These are phyloP conservation scores for Aspergillus carlsbadensis DNA, from an alignment of 495 filamentous ascomycete genomes.

Conservation along the genomic window DNA sequence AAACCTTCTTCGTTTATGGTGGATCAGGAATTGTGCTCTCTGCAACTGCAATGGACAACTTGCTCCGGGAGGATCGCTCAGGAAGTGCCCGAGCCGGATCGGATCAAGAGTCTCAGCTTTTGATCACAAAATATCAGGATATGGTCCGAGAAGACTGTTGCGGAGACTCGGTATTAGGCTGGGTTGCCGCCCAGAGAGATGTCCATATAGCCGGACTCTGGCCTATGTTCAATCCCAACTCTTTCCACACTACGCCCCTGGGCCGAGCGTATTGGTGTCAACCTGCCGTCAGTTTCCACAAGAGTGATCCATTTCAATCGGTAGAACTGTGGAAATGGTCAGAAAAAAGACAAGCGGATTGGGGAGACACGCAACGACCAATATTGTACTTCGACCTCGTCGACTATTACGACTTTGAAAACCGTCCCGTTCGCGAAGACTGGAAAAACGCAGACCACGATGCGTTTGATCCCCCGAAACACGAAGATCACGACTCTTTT, in stretches of 20 bases:
- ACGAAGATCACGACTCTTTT: constrained; percentile 24
- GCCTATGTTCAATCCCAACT: constrained; percentile 52
- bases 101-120: constrained; percentile 23
- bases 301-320: constrained; percentile 28
- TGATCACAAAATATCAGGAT: constrained; percentile 30
- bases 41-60: constrained; percentile 41
- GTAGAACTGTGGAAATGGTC: constrained; percentile 23
- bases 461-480: constrained; percentile 25
- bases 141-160: constrained; percentile 45
- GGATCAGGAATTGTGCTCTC: constrained; percentile 55
- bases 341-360: neutral
- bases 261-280: constrained; percentile 49
- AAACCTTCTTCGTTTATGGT: constrained; percentile 51
- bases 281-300: constrained; percentile 54
- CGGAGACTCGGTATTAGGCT: constrained; percentile 54
- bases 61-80: constrained; percentile 23
- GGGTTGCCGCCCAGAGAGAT: constrained; percentile 43
- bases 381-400: constrained; percentile 33
- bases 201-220: constrained; percentile 46
- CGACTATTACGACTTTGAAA: constrained; percentile 24
- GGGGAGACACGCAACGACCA: constrained; percentile 14
- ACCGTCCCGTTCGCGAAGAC: constrained; percentile 17
- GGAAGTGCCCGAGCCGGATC: constrained; percentile 19
- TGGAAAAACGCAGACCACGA: constrained; percentile 41
- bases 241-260: constrained; percentile 39